Evolutionary conservation across 305 asterid genomes (phyloP).

Genomic region (Fraxinus paxiana): DNA sequence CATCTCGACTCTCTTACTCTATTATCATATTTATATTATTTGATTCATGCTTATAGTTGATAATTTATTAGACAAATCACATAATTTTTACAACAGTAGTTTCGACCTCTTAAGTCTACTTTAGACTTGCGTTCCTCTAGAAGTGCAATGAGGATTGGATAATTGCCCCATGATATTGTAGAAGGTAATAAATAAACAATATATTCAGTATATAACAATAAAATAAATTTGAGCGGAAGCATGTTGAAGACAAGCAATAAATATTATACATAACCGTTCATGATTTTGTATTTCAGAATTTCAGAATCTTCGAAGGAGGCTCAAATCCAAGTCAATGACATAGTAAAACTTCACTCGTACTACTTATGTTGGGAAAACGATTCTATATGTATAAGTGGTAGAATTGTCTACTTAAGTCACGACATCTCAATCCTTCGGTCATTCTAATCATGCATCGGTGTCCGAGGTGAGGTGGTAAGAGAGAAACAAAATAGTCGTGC

Average conservation of each 20-base stretch:
- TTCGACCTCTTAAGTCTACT: not conserved
- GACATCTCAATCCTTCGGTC: not conserved
- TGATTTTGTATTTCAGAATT: not conserved
- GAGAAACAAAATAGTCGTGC: not conserved
- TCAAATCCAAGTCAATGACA: not conserved
- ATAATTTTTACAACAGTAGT: no score
- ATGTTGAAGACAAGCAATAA: not conserved
- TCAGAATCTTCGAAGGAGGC: not conserved
- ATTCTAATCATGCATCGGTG: not conserved
- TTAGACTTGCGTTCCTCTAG: not conserved
- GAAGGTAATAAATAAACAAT: not conserved
- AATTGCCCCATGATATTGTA: not conserved
- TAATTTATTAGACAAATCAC: not conserved
- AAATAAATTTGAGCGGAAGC: not conserved
- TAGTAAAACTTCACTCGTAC: not conserved
- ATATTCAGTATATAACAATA: no score
- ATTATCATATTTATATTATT: not conserved
- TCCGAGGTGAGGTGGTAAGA: not conserved
- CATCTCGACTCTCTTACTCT: not conserved
- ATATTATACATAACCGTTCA: not conserved
- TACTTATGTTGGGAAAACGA: not conserved
- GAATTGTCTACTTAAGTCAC: not conserved
- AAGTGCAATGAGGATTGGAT: not conserved
- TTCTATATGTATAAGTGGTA: not conserved
- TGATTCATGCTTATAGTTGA: not conserved